Evolutionary conservation across 805 yeast species (phyloP), one percentile per base, ranked within the genome.

Genomic region (Candida broadrunensis): DNA sequence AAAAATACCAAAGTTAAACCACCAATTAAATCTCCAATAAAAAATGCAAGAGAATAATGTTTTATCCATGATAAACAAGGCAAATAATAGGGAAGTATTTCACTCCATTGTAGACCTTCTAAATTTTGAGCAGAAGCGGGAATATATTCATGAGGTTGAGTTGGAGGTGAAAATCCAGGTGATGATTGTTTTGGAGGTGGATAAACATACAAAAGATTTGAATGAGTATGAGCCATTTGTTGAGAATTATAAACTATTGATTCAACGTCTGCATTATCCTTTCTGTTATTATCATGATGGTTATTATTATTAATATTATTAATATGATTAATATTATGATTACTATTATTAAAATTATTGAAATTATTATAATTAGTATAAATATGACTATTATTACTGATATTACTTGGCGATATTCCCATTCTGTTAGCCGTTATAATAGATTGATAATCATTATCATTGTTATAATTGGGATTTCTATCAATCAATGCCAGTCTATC

Each of bases 1-100:
- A 89, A 91, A 4, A 93, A 83, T 0, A 96, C 97, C 26, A 90
- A 61, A 0, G 97, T 82, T 4, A 88, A 53, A 0, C 99, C 98
- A 2, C 97, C 95, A 14, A 84, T 62, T 7, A 86, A 54, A 55
- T 91, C 99, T 16, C 80, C 75, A 2, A 77, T 18, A 33, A 82
- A 63, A 44, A 43, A 63, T n/a, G 42, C 45, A 1, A 45, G 32
- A 35, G 50, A 48, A 47, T 85, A 85, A 6, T 72, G 52, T 4
- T 77, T 75, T n/a, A 82, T 46, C 93, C 93, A 85, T 0, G 81
- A 70, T 34, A 75, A 70, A 42, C 81, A 77, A 0, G 91, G 91
- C 2, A 85, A 56, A 50, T 84, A 84, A 55, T 84, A 83, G 0
- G 83, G 81, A 9, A 81, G 52, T 4, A 66, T 49, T 6, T 55